phyloP scores from a whole-genome alignment of 495 filamentous ascomycete species.

The Podospora anserina region DNA sequence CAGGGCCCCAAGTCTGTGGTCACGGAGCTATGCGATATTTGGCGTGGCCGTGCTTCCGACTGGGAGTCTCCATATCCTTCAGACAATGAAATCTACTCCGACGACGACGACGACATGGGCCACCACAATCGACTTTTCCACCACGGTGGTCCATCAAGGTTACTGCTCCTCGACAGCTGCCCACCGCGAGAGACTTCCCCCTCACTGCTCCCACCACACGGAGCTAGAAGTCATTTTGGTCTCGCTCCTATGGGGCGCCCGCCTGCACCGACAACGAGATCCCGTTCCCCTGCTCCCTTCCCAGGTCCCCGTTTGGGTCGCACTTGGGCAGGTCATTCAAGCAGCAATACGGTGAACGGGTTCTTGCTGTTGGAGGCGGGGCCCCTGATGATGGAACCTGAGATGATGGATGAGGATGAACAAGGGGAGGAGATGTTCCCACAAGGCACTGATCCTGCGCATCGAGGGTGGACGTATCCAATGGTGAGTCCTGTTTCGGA shows the following conservation, averaged over 20 bases:
- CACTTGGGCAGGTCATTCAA: not conserved
- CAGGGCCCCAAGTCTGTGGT: slow-evolving; percentile 19
- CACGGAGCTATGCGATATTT: slow-evolving; percentile 30
- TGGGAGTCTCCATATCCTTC: slow-evolving; percentile 34
- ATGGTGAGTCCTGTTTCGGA: not conserved
- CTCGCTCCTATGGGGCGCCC: not conserved
- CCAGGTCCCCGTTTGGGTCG: not conserved
- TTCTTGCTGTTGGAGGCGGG: slow-evolving; percentile 9
- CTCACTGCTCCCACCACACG: slow-evolving; percentile 10
- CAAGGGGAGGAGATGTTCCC: not conserved
- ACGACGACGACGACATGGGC: slow-evolving; percentile 14
- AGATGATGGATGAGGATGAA: slow-evolving; percentile 15
- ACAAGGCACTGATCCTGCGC: not conserved
- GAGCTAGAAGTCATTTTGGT: slow-evolving; percentile 14
- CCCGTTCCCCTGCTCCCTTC: not conserved
- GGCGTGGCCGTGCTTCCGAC: slow-evolving; percentile 30
- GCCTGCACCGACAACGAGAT: not conserved
- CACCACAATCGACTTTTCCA: not conserved
- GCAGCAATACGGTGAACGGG: not conserved
- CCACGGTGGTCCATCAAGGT: slow-evolving; percentile 3
- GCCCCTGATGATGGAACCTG: slow-evolving; percentile 8
- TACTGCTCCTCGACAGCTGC: slow-evolving; percentile 14
- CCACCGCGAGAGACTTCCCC: slow-evolving; percentile 15
- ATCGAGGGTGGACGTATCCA: slow-evolving; percentile 1
- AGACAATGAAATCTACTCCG: slow-evolving; percentile 12